A percentile compares a stretch with the other conserved stretches of the same genome.
phyloP scores from a whole-genome alignment of 768 basidiomycete species.

The Tricholoma saponaceum region DNA sequence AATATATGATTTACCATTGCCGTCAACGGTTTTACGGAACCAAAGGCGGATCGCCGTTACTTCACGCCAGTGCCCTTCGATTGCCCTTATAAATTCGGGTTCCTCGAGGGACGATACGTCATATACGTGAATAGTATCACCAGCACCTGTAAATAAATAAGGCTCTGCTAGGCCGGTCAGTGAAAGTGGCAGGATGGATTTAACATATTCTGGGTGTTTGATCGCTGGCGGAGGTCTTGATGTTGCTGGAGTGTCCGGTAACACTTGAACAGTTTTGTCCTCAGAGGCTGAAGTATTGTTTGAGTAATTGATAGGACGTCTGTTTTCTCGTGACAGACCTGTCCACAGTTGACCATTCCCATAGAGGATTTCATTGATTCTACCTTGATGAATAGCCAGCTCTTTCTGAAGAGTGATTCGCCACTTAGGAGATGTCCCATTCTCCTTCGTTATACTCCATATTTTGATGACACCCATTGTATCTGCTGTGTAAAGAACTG shows the following conservation, averaged over 20 bases:
- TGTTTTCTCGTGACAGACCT: constrained; percentile 40
- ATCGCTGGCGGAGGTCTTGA: constrained; percentile 47
- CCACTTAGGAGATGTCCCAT: constrained; percentile 39
- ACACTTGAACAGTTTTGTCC: constrained; percentile 78
- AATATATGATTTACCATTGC: constrained; percentile 42
- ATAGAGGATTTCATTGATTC: constrained; percentile 69
- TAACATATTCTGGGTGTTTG: constrained; percentile 60
- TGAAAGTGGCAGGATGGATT: constrained; percentile 65
- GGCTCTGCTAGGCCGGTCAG: constrained; percentile 64
- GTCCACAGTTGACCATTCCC: constrained; percentile 84
- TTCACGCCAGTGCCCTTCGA: constrained; percentile 91
- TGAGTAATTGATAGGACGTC: neutral
- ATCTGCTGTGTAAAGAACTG: constrained; percentile 76
- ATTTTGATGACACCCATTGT: constrained; percentile 87
- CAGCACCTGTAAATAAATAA: constrained; percentile 78
- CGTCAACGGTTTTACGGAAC: constrained; percentile 46
- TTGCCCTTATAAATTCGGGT: constrained; percentile 64
- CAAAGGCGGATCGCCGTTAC: constrained; percentile 74
- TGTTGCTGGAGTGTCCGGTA: constrained; percentile 36
- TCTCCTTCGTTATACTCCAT: constrained; percentile 63
- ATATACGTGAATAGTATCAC: constrained; percentile 78
- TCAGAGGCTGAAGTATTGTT: constrained; percentile 62
- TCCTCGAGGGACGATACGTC: constrained; percentile 68
- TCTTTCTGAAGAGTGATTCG: constrained; percentile 48
- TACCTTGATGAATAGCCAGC: constrained; percentile 71